Percentiles rank a stretch among this genome's conserved stretches.
Evolutionary conservation across 2,329 filamentous ascomycete genomes (phyloP).

Genomic region (Podosphaera leucotricha): DNA sequence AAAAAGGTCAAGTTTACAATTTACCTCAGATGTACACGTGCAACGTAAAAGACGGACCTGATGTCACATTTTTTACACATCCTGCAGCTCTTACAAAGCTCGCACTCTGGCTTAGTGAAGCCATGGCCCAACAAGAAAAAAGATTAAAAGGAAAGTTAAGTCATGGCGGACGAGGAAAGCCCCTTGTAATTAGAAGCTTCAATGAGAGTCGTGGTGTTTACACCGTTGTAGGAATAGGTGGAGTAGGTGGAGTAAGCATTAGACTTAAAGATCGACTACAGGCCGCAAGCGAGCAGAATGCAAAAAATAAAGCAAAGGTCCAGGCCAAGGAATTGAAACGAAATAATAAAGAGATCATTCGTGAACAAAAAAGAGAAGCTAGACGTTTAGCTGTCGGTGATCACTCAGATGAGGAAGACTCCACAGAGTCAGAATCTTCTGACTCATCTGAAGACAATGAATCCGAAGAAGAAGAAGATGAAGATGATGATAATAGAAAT

Average conservation of each 20-base stretch:
- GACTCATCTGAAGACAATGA: conserved; percentile 18
- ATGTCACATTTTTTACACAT: conserved; percentile 77
- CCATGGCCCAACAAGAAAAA: conserved; percentile 69
- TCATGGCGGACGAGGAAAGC: conserved; percentile 49
- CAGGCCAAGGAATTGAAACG: conserved; percentile 35
- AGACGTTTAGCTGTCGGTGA: conserved; percentile 27
- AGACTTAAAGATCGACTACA: conserved; percentile 44
- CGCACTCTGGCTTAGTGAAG: conserved; percentile 83
- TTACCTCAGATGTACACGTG: conserved; percentile 84
- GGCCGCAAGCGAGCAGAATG: conserved; percentile 32
- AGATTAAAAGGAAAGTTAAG: conserved; percentile 46
- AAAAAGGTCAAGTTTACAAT: conserved; percentile 84
- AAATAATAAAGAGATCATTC: conserved; percentile 31
- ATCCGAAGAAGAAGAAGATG: conserved; percentile 21
- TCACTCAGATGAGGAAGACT: conserved; percentile 25
- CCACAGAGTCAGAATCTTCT: conserved; percentile 26
- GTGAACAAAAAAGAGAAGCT: conserved; percentile 36
- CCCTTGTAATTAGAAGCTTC: conserved; percentile 71
- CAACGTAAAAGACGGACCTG: conserved; percentile 83
- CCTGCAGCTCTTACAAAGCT: conserved; percentile 83
- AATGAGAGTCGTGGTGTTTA: conserved; percentile 77
- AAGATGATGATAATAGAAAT: conserved; percentile 29
- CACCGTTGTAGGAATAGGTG: conserved; percentile 78
- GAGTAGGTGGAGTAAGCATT: conserved; percentile 44
- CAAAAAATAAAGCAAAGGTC: conserved; percentile 37